These are phyloP conservation scores for Basipetospora chlamydospora DNA, from an alignment of 2,329 filamentous ascomycete genomes.

Conservation along the genomic window DNA sequence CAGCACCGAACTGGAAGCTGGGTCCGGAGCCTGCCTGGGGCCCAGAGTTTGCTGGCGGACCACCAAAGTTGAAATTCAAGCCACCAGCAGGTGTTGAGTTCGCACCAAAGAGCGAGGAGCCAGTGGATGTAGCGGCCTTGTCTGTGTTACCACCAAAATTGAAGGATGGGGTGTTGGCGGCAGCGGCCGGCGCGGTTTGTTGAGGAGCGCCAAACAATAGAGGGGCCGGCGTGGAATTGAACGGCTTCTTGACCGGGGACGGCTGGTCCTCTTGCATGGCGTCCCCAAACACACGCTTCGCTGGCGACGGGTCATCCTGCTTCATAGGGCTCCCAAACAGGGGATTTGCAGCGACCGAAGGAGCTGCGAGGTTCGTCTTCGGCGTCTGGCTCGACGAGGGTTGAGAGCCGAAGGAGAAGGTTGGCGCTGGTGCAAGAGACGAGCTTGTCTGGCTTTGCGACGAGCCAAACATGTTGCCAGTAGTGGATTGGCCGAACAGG, in stretches of 20 bases:
- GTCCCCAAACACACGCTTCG: conserved; percentile 11
- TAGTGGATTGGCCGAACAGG: conserved; percentile 5
- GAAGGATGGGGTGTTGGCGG: conserved; percentile 18
- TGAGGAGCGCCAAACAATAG: conserved; percentile 13
- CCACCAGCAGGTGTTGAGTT: conserved; percentile 10
- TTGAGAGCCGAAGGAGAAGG: conserved; percentile 19
- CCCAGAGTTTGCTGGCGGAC: no score
- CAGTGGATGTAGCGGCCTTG: conserved; percentile 10
- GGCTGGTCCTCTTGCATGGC: conserved; percentile 11
- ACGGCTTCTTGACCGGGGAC: conserved; percentile 20
- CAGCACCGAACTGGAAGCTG: conserved; percentile 13
- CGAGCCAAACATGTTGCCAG: conserved; percentile 16
- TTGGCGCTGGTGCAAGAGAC: conserved; percentile 12
- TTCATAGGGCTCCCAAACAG: conserved; percentile 25
- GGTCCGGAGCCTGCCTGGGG: conserved; percentile 9
- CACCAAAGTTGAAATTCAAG: conserved; percentile 4
- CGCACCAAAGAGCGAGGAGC: conserved; percentile 25
- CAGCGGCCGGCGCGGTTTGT: conserved; percentile 7
- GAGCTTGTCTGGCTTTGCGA: conserved; percentile 5
- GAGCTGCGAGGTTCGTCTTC: conserved; percentile 13
- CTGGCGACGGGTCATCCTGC: conserved; percentile 15
- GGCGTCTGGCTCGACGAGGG: conserved; percentile 13
- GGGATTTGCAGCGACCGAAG: conserved; percentile 11
- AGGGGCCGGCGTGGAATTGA: conserved; percentile 1
- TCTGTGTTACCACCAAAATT: conserved; percentile 17